phyloP scores from a whole-genome alignment of 2,329 filamentous ascomycete species.

The Botrytis squamosa region DNA sequence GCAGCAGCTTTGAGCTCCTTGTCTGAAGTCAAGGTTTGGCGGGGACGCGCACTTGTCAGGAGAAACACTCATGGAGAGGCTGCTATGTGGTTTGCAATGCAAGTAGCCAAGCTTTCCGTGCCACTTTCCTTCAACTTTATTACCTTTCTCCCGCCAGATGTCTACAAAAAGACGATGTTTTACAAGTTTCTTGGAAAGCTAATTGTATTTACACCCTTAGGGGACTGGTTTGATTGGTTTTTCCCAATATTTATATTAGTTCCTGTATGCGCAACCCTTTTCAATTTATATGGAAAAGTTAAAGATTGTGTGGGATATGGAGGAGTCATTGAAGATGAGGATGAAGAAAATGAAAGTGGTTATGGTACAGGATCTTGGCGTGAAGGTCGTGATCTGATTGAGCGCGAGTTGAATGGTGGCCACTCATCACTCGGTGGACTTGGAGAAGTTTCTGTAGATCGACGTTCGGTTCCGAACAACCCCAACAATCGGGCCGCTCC shows the following conservation, averaged over 20 bases:
- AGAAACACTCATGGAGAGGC: conserved; percentile 91
- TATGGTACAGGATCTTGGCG: conserved; percentile 85
- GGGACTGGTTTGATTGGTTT: conserved; percentile 79
- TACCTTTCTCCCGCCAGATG: conserved; percentile 73
- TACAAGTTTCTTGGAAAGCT: conserved; percentile 81
- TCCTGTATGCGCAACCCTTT: conserved; percentile 80
- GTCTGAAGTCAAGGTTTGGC: conserved; percentile 95
- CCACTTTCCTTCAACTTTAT: conserved; percentile 96
- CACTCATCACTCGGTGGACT: conserved; percentile 53
- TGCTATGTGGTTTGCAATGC: conserved; percentile 92
- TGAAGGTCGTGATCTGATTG: conserved; percentile 86
- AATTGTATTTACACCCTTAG: conserved; percentile 79
- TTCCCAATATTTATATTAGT: conserved; percentile 87
- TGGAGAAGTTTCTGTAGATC: conserved; percentile 31
- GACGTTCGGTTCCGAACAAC: conserved; percentile 33
- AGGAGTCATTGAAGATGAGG: conserved; percentile 72
- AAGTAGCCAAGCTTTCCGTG: conserved; percentile 89
- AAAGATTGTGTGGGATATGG: conserved; percentile 75
- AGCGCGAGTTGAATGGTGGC: conserved; percentile 75
- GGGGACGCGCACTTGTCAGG: conserved; percentile 83
- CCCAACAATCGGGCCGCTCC: conserved; percentile 34
- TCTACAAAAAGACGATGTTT: conserved; percentile 79
- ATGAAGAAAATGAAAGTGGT: conserved; percentile 59
- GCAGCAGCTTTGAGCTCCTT: conserved; percentile 82
- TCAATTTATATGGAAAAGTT: conserved; percentile 83